Evolutionary conservation across 1,284 basidiomycete genomes (phyloP), one percentile per base, ranked within the genome.

Genomic region (Fomitopsis betulina): DNA sequence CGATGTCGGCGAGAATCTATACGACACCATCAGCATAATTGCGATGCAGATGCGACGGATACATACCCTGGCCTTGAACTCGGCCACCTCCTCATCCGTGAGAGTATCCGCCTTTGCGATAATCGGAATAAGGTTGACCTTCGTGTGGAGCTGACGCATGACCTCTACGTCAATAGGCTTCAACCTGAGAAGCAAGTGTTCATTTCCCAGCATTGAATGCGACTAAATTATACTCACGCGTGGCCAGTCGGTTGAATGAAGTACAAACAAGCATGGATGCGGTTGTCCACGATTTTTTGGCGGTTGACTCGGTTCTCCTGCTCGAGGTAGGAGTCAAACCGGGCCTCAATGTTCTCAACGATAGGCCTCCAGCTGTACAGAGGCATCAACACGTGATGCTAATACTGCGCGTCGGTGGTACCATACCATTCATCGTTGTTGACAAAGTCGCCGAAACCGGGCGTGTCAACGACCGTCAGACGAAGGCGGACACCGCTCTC

Each of bases 171-270:
- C 96, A 70, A 98, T 91, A 62, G 94, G 93, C 77, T 96, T 96
- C 68, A 98, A 81, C 9, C 94, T 96, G 25, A 55, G 25, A 42
- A 55, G 19, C 54, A 60, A 8, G 61, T 60, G 1, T 53, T 21
- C 55, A 49, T 60, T 59, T 55, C 23, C 63, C 12, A 53, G 55
- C 23, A 43, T 32, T 33, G 59, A 25, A 39, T 54, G 47, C 50
- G 25, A 35, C 55, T 58, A 13, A 10, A 35, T 54, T 19, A 54
- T 25, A 79, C 93, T 77, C 71, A 96, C 94, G 94, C 91, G 75
- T 98, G 96, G 62, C 96, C 96, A 0, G 96, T 98, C 35, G 96
- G 93, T 71, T 98, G 94, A 65, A 98, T 95, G 73, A 98, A 98
- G 80, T 98, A 98, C 62, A 98, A 82, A 75, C 96, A 98, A 13